Base-by-base conservation (phyloP, 345 rosid species). In the Camelina neglecta region DNA sequence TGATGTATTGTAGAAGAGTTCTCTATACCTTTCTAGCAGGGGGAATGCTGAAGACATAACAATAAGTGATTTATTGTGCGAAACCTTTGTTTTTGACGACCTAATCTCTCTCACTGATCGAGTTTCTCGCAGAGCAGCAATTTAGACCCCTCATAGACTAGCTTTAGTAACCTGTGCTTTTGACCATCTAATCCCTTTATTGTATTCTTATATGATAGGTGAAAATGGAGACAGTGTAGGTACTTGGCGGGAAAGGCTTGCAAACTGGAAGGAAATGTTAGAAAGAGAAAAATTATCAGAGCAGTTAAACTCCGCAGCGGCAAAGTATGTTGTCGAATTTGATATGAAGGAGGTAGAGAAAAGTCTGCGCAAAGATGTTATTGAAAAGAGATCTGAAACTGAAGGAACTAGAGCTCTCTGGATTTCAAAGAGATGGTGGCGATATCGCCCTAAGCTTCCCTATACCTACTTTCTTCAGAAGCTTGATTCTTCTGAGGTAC, bases 371-470 rank as follows among this genome's bases (percentile, higher is more conserved):
- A 86, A 83, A 81, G 94, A 93, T 83, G 88, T 93, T 44, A 78
- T 79, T 58, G 89, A 84, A 74, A 91, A 80, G 82, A 78, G 74
- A 64, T 71, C 86, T n/a, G 86, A 83, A 71, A 74, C 90, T 20
- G 85, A 76, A 61, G 93, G 97, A 81, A 82, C 85, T 13, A 86
- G 93, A 79, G 97, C 93, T 65, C 86, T 88, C 31, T 93, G 98
- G 98, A 93, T 93, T 82, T 85, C 98, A 38, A 93, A 93, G 83
- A 87, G 98, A 84, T 93, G 98, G 98, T 93, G 98, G 98, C 87
- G 84, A 41, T 93, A 93, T 78, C 97, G 94, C 77, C 98, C 98
- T 55, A 90, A 84, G 78, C 86, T 93, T 77, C 96, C 97, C 31
- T 93, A 93, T 65, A 90, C 92, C 51, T 93, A 89, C 82, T 90